These are phyloP conservation scores for Pseudonitzschia multiseries DNA, from an alignment of 108 stramenopile species.

Conservation along the genomic window DNA sequence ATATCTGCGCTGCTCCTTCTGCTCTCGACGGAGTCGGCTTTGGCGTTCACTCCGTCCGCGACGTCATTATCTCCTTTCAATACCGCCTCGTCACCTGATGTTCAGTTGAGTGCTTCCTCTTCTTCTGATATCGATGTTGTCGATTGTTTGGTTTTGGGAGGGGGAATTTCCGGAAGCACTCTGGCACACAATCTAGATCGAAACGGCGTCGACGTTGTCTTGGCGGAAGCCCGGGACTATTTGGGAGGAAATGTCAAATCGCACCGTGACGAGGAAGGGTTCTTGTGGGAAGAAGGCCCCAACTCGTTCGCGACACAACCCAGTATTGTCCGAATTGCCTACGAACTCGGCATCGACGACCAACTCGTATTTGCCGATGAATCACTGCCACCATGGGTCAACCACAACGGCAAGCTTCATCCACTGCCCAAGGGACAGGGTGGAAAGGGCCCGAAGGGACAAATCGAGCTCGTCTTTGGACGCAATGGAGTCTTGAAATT, in stretches of 20 bases:
- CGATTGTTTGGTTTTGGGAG: conserved; percentile 90
- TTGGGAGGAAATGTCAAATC: conserved; percentile 95
- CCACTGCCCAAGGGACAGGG: conserved; percentile 89
- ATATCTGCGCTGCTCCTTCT: neutral
- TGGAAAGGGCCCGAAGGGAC: conserved; percentile 76
- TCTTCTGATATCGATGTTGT: conserved; percentile 14
- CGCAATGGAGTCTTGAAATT: conserved; percentile 79
- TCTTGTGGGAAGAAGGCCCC: conserved; percentile 96
- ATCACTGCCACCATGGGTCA: conserved; percentile 82
- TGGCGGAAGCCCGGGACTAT: conserved; percentile 81
- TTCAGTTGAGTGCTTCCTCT: conserved; percentile 2
- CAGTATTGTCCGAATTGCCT: conserved; percentile 81
- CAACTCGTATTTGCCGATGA: conserved; percentile 93
- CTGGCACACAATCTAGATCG: conserved; percentile 84
- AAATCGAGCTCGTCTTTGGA: conserved; percentile 81
- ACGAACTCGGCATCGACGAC: conserved; percentile 87
- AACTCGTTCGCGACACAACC: conserved; percentile 92
- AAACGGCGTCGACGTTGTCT: conserved; percentile 52
- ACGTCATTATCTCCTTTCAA: neutral
- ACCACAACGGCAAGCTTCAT: conserved; percentile 86
- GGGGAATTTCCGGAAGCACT: conserved; percentile 90
- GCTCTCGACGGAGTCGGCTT: neutral
- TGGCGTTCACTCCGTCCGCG: conserved; percentile 1
- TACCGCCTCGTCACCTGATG: neutral
- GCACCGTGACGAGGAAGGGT: conserved; percentile 71